phyloP scores from a whole-genome alignment of 805 yeast species.

The Candida cerambycidarum region DNA sequence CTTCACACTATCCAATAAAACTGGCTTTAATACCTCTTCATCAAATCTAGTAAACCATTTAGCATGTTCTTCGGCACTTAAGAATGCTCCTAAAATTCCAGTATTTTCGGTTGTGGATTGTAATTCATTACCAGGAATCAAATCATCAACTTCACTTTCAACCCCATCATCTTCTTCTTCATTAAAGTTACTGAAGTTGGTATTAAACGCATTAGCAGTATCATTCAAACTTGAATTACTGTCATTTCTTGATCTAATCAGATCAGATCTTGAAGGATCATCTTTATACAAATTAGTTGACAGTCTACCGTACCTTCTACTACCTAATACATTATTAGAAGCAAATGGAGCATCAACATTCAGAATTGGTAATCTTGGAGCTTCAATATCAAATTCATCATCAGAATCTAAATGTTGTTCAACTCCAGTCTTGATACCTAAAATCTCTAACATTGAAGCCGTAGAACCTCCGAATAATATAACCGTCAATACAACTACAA shows the following conservation, averaged over 20 bases:
- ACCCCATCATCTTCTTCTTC: conserved; percentile 15
- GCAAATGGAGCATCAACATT: conserved; percentile 8
- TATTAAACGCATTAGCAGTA: conserved; percentile 17
- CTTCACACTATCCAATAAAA: conserved; percentile 76
- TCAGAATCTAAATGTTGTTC: conserved; percentile 75
- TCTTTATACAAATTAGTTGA: conserved; percentile 18
- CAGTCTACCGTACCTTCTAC: conserved; percentile 17
- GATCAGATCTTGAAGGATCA: too few relatives aligned
- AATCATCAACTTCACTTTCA: conserved; percentile 40
- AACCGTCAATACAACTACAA: conserved; percentile 94
- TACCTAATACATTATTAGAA: conserved; percentile 12
- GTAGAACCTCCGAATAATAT: conserved; percentile 98
- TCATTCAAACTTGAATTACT: conserved; percentile 29
- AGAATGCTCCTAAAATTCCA: conserved; percentile 41
- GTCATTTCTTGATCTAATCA: conserved; percentile 27
- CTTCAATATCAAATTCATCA: conserved; percentile 94
- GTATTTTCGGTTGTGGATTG: conserved; percentile 10
- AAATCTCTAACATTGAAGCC: conserved; percentile 94
- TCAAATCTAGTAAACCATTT: conserved; percentile 94
- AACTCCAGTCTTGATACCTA: conserved; percentile 88
- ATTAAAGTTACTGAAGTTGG: conserved; percentile 21
- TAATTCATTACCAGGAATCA: conserved; percentile 16
- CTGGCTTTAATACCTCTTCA: conserved; percentile 91
- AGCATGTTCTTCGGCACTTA: conserved; percentile 68
- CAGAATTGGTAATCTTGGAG: conserved; percentile 43